Evolutionary conservation across 176 grass and related monocot genomes (phyloP).

Genomic region (Thalia dealbata): DNA sequence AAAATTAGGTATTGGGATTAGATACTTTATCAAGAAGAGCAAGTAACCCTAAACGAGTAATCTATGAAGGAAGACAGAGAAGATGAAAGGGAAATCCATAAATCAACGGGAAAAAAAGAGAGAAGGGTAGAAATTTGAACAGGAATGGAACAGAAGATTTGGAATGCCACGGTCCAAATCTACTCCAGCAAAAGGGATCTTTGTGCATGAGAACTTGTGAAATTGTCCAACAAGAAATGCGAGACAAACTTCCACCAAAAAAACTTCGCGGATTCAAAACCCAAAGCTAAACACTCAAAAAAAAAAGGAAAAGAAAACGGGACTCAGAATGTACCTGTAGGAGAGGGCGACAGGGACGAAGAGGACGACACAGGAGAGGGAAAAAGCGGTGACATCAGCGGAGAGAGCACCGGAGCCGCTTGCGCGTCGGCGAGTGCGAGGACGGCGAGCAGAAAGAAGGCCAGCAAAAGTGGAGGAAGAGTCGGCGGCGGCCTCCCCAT

Average conservation of each 20-base stretch:
- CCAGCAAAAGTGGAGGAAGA: neutral
- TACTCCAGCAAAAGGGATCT: neutral
- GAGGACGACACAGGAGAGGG: neutral
- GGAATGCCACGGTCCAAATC: neutral
- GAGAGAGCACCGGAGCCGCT: neutral
- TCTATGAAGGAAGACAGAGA: neutral
- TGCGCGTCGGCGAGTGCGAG: neutral
- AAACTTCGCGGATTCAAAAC: neutral
- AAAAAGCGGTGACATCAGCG: neutral
- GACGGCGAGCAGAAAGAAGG: neutral
- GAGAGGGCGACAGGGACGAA: slow-evolving; percentile 22
- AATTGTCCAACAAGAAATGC: neutral
- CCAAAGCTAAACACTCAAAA: neutral
- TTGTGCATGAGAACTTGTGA: neutral
- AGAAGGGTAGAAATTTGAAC: neutral
- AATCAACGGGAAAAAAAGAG: neutral
- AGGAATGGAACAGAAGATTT: neutral
- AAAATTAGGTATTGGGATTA: neutral
- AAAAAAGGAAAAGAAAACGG: neutral
- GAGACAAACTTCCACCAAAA: neutral
- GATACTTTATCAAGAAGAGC: neutral
- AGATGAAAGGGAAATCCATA: neutral
- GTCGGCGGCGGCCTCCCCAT: neutral
- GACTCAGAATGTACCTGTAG: slow-evolving; percentile 22
- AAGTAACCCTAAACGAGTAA: neutral